Evolutionary conservation across 768 basidiomycete species (phyloP).

Genomic region (Amanita molliuscula): DNA sequence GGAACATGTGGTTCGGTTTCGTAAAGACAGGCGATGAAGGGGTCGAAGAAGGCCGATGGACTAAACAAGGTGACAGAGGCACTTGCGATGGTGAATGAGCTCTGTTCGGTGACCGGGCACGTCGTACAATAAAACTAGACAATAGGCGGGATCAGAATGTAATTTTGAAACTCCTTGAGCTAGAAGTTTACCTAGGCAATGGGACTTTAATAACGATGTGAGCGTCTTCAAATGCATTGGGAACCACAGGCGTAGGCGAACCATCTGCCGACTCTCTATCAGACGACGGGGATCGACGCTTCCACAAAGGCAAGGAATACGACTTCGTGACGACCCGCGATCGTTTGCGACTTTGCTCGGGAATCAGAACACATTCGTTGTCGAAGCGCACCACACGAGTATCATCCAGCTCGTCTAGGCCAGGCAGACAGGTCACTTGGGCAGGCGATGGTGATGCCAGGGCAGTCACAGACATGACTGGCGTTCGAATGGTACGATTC

Average conservation of each 20-base stretch:
- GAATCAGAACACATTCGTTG: conserved; percentile 64
- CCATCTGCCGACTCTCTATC: conserved; percentile 15
- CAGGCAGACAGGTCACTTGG: background rate
- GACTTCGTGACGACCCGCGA: conserved; percentile 52
- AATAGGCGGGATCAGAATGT: background rate
- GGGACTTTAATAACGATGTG: conserved; percentile 51
- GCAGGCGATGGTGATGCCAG: conserved; percentile 1
- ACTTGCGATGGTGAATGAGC: conserved; percentile 22
- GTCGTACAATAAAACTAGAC: conserved; percentile 30
- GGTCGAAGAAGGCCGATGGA: conserved; percentile 28
- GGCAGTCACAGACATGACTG: conserved; percentile 3
- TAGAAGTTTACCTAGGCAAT: conserved; percentile 42
- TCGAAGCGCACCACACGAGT: conserved; percentile 55
- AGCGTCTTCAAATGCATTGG: conserved; percentile 21
- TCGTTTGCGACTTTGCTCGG: conserved; percentile 37
- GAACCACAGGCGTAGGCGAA: conserved; percentile 4
- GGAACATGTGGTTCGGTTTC: conserved; percentile 8
- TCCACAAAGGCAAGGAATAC: conserved; percentile 63
- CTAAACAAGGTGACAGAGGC: conserved; percentile 44
- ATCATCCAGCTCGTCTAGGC: background rate
- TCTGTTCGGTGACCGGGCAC: conserved; percentile 29
- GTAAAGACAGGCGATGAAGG: conserved; percentile 8
- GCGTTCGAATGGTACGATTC: conserved; percentile 7
- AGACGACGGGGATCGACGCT: conserved; percentile 11
- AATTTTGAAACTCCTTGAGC: background rate